Conservation (phyloP, 2,329 filamentous ascomycete species). For the Tetracladium maxilliforme region DNA sequence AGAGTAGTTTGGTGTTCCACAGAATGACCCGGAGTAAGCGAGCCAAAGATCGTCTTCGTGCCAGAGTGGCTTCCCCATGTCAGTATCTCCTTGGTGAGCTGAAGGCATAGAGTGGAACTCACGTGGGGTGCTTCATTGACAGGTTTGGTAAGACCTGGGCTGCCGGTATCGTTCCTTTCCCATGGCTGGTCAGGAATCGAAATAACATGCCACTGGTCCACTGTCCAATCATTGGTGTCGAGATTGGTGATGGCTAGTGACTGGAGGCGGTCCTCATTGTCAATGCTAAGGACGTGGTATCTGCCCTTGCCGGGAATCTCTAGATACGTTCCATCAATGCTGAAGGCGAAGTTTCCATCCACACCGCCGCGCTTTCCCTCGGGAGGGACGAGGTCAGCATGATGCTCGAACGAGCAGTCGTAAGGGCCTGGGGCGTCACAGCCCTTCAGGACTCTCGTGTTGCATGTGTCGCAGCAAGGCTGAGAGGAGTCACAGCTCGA, state of each 20-base stretch:
- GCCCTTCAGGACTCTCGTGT: conserved; percentile 1
- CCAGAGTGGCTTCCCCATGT: conserved; percentile 4
- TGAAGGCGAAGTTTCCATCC: conserved; percentile 1
- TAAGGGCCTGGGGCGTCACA: conserved; percentile 1
- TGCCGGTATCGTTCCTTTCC: conserved; percentile 4
- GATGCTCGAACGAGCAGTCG: conserved; percentile 1
- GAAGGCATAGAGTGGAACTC: too few species aligned
- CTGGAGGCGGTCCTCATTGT: conserved; percentile 4
- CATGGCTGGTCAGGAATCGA: conserved; percentile 6
- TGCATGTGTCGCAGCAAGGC: conserved; percentile 5
- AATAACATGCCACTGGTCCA: conserved; percentile 6
- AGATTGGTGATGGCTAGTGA: conserved; percentile 5
- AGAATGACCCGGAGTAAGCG: conserved; percentile 6
- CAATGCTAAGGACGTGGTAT: conserved; percentile 5
- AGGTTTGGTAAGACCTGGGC: not conserved
- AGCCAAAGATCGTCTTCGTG: conserved; percentile 6
- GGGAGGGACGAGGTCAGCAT: conserved; percentile 1
- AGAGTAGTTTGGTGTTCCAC: conserved; percentile 5
- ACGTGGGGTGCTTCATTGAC: conserved; percentile 2
- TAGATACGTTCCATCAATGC: conserved; percentile 3
- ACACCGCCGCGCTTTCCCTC: conserved; percentile 1
- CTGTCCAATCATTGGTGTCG: conserved; percentile 5
- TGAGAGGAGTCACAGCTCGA: conserved; percentile 4
- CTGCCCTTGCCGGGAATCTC: conserved; percentile 4
- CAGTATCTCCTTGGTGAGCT: not conserved